Evolutionary conservation across 1,284 basidiomycete genomes (phyloP).

Genomic region (Takashimella tepidaria): DNA sequence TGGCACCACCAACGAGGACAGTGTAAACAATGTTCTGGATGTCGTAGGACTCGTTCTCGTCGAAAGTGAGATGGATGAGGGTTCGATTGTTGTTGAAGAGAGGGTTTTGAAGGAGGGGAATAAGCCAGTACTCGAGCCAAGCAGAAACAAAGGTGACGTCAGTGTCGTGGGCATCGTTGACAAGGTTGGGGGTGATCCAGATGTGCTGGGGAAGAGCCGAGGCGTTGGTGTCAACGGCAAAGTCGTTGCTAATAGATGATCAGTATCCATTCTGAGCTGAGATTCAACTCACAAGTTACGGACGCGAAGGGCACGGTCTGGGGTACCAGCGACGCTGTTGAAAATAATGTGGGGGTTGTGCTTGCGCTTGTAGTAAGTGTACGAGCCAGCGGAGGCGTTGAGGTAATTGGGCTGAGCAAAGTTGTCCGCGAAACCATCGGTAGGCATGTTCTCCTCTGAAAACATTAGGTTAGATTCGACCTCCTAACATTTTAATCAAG

Average conservation of each 20-base stretch:
- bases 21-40: slow-evolving; percentile 37
- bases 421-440: slow-evolving; percentile 52
- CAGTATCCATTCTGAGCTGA: slow-evolving; percentile 40
- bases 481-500: too few species aligned
- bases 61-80: slow-evolving; percentile 57
- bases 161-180: slow-evolving; percentile 59
- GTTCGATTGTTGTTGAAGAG: slow-evolving; percentile 55
- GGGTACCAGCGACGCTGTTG: slow-evolving; percentile 51
- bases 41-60: slow-evolving; percentile 54
- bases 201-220: slow-evolving; percentile 58
- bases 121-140: slow-evolving; percentile 57
- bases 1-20: slow-evolving; percentile 55
- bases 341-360: slow-evolving; percentile 59
- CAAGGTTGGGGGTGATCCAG: slow-evolving; percentile 63
- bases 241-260: slow-evolving; percentile 17
- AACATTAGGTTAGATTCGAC: too few species aligned
- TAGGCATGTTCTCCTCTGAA: slow-evolving; percentile 57
- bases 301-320: slow-evolving; percentile 52
- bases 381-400: slow-evolving; percentile 44
- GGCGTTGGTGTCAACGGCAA: slow-evolving; percentile 49
- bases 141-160: slow-evolving; percentile 52
- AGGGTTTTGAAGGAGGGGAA: slow-evolving; percentile 52
- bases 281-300: slow-evolving; percentile 57
- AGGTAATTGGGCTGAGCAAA: slow-evolving; percentile 52
- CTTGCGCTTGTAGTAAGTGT: slow-evolving; percentile 53